Evolutionary conservation across 2,329 filamentous ascomycete genomes (phyloP).

Genomic region (Microcyclospora pomicola): DNA sequence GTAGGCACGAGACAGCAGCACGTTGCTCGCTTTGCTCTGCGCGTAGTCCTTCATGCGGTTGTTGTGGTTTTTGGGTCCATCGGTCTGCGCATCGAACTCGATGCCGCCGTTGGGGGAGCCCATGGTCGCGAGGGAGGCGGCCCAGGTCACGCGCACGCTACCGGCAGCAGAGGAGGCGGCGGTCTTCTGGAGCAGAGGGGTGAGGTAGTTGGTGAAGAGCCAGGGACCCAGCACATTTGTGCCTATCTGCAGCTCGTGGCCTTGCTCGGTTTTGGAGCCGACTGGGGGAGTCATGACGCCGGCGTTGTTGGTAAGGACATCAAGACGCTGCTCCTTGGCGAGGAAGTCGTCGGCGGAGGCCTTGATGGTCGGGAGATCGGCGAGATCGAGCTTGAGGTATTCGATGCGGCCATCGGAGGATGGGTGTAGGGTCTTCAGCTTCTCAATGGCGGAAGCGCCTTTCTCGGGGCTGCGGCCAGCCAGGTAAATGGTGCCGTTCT

Average conservation of each 20-base stretch:
- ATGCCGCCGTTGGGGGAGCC: slow-evolving; percentile 11
- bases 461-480: slow-evolving; percentile 37
- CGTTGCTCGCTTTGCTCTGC: slow-evolving; percentile 17
- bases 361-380: slow-evolving; percentile 24
- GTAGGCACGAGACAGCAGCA: slow-evolving; percentile 13
- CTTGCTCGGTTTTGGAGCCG: slow-evolving; percentile 21
- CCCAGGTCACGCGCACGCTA: slow-evolving; percentile 19
- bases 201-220: slow-evolving; percentile 19
- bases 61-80: slow-evolving; percentile 4
- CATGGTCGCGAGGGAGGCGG: slow-evolving; percentile 14
- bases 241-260: slow-evolving; percentile 23
- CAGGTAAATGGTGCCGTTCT: slow-evolving; percentile 43
- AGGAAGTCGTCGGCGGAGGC: slow-evolving; percentile 22
- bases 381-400: slow-evolving; percentile 34
- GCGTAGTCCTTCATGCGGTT: slow-evolving; percentile 12
- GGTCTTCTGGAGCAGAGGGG: slow-evolving; percentile 15
- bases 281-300: slow-evolving; percentile 21
- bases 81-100: slow-evolving; percentile 5
- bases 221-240: slow-evolving; percentile 21
- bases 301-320: slow-evolving; percentile 29
- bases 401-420: slow-evolving; percentile 28
- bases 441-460: slow-evolving; percentile 31
- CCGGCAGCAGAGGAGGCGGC: slow-evolving; percentile 11
- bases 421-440: slow-evolving; percentile 27
- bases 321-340: slow-evolving; percentile 24